These are phyloP conservation scores for Terana coerulea DNA, from an alignment of 768 basidiomycete species.

Conservation along the genomic window DNA sequence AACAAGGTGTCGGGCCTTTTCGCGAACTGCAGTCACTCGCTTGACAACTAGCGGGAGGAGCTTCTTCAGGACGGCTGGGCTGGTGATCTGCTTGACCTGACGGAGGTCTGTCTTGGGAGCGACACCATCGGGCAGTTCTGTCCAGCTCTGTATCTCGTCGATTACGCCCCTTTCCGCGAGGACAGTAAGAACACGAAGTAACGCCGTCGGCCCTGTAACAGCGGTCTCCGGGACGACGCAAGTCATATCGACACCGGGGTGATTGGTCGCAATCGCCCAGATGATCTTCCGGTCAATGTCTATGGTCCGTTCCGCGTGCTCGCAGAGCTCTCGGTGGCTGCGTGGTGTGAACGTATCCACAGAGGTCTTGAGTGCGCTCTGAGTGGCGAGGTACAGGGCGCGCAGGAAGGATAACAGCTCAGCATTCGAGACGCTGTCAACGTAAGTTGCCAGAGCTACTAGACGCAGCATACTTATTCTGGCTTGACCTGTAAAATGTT, in stretches of 20 bases:
- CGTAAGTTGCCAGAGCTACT: neutral
- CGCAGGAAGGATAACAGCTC: neutral
- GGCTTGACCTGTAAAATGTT: neutral
- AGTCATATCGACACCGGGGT: neutral
- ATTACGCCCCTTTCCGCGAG: constrained; percentile 27
- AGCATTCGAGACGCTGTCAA: neutral
- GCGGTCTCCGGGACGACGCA: constrained; percentile 16
- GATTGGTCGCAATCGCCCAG: neutral
- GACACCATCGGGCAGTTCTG: constrained; percentile 21
- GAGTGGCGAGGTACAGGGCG: neutral
- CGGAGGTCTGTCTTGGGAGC: constrained; percentile 16
- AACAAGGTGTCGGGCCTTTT: constrained; percentile 1
- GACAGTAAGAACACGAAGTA: constrained; percentile 26
- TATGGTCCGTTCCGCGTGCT: neutral
- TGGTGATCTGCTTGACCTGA: constrained; percentile 27
- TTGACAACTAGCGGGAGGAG: constrained; percentile 22
- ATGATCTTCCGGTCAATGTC: neutral
- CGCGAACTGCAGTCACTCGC: constrained; percentile 17
- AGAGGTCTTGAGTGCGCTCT: neutral
- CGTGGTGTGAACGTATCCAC: neutral
- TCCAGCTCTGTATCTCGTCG: constrained; percentile 14
- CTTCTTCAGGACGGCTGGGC: constrained; percentile 21
- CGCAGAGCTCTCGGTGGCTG: neutral
- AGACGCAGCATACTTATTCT: neutral
- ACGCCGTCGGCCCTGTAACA: constrained; percentile 25